Evolutionary conservation across 345 rosid species (phyloP), one percentile per base, ranked within the genome.

Genomic region (Corchorus capsularis): DNA sequence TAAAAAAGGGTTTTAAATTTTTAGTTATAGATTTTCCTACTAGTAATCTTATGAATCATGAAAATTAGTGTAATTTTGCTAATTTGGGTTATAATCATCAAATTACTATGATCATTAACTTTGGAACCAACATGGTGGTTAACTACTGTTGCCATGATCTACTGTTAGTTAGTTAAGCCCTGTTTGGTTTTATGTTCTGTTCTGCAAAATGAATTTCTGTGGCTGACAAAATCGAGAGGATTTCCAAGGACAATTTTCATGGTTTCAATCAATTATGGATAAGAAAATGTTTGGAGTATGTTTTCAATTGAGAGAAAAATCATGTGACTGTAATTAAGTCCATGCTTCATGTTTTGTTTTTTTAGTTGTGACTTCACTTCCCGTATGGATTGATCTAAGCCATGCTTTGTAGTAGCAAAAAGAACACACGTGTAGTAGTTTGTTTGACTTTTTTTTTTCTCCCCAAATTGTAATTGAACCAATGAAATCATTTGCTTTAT

Each of bases 191-290:
- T 46, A 20, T 69, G 11, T 37, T 52, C 45, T 63, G 65, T 20
- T 0, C 53, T 71, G 3, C 4, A 6, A 0, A 46, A 37, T 49
- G 52, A 39, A 53, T 74, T 86, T 83, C 3, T 79, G 91, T 89
- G 94, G 97, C 77, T 78, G 59, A 27, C 71, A 83, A 74, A 52
- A 61, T 27, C 37, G 8, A 15, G 41, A 34, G 27, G 73, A 35
- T 50, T 69, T 16, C 53, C 16, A 8, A 0, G 4, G 4, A 4
- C 7, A 4, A 1, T 49, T 72, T 78, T 81, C 80, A 72, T 80
- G 89, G 87, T 74, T 54, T 79, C 70, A 77, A 20, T 78, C 67
- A 63, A 81, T 65, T 89, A 75, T 52, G 74, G 86, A 84, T 89
- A 89, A 90, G 87, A 82, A 71, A 15, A 63, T 2, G 41, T 39